Percentiles rank a stretch among this genome's conserved stretches.
Conservation (phyloP, 1,284 basidiomycete species). For the Puccinia coronata region DNA sequence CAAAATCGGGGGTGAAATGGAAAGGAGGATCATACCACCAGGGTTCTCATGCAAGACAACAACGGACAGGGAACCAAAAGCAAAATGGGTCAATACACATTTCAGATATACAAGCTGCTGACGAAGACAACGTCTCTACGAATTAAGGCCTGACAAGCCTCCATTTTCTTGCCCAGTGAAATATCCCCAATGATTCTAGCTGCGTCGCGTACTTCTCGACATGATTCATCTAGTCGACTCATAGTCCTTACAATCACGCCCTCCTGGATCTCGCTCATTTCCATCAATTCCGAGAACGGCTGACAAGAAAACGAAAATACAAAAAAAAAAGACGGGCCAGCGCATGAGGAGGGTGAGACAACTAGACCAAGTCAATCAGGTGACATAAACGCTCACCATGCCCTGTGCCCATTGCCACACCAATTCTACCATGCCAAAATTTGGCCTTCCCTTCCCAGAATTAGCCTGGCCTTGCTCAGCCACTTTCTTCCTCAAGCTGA, state of each 20-base stretch:
- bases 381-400: slow-evolving; percentile 67
- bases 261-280: slow-evolving; percentile 90
- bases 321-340: background rate
- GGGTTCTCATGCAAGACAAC: too few species aligned
- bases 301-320: too few species aligned
- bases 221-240: slow-evolving; percentile 93
- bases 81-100: background rate
- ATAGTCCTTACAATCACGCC: slow-evolving; percentile 96
- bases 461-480: slow-evolving; percentile 73
- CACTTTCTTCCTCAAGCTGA: slow-evolving; percentile 78
- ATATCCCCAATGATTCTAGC: slow-evolving; percentile 96
- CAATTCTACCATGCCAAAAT: slow-evolving; percentile 88
- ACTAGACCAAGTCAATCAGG: background rate
- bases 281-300: slow-evolving; percentile 93
- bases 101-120: slow-evolving; percentile 52
- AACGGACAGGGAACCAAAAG: too few species aligned
- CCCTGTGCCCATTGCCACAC: slow-evolving; percentile 99
- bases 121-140: slow-evolving; percentile 71
- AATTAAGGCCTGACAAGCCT: slow-evolving; percentile 86
- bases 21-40: too few species aligned
- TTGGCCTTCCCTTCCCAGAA: slow-evolving; percentile 62
- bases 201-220: slow-evolving; percentile 92
- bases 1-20: too few species aligned
- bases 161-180: slow-evolving; percentile 96
- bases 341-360: background rate